Evolutionary conservation across 192 early-diverging fungal genomes (phyloP).

Genomic region (Backusella tuberculispora): DNA sequence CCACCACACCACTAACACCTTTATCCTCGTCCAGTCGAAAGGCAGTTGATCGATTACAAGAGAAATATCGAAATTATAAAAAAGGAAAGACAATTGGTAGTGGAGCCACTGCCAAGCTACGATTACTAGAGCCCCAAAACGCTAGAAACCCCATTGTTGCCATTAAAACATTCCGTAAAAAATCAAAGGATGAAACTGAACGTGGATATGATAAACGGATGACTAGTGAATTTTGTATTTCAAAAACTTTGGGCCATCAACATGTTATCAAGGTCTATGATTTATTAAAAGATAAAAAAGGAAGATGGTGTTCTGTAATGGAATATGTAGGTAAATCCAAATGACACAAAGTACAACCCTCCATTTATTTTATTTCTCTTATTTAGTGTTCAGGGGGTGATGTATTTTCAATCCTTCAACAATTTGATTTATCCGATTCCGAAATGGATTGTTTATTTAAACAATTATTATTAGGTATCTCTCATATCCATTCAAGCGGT

Average conservation of each 20-base stretch:
- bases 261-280: slow-evolving; percentile 94
- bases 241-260: slow-evolving; percentile 79
- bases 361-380: neutral
- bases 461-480: slow-evolving; percentile 85
- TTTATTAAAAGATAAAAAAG: slow-evolving; percentile 91
- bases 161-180: slow-evolving; percentile 91
- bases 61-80: slow-evolving; percentile 28
- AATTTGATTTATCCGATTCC: slow-evolving; percentile 69
- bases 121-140: slow-evolving; percentile 59
- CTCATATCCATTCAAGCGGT: slow-evolving; percentile 90
- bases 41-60: slow-evolving; percentile 12
- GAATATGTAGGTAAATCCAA: slow-evolving; percentile 48
- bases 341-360: neutral
- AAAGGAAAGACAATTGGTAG: slow-evolving; percentile 59
- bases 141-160: slow-evolving; percentile 66
- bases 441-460: slow-evolving; percentile 94
- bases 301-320: slow-evolving; percentile 83
- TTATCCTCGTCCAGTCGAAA: neutral
- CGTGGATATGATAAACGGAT: slow-evolving; percentile 94
- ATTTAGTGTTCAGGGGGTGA: slow-evolving; percentile 90
- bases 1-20: neutral
- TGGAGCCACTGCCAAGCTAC: slow-evolving; percentile 90
- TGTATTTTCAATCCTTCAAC: slow-evolving; percentile 80
- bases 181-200: slow-evolving; percentile 78
- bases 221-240: slow-evolving; percentile 94